phyloP scores from a whole-genome alignment of 2,329 filamentous ascomycete genomes.

The Nigrospora sphaerica region DNA sequence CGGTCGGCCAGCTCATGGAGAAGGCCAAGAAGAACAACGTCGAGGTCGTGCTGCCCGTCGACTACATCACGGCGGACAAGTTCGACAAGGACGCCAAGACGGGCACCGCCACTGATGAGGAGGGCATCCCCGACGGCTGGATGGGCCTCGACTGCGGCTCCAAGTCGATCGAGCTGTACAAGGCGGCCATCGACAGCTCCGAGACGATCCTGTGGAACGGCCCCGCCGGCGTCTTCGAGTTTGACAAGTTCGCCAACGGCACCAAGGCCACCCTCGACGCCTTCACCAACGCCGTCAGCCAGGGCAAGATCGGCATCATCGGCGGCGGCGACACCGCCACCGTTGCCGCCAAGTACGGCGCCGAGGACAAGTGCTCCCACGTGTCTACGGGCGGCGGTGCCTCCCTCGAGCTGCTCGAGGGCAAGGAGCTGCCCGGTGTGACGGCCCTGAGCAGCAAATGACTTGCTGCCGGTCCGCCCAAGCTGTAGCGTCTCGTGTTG shows the following conservation, averaged over 20 bases:
- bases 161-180: constrained; percentile 82
- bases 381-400: constrained; percentile 96
- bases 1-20: constrained; percentile 76
- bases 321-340: constrained; percentile 97
- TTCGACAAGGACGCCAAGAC: constrained; percentile 79
- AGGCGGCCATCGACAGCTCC: constrained; percentile 76
- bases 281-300: constrained; percentile 71
- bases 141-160: constrained; percentile 94
- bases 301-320: constrained; percentile 94
- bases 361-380: constrained; percentile 95
- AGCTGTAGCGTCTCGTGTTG: background rate
- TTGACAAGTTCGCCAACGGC: constrained; percentile 85
- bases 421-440: constrained; percentile 95
- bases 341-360: constrained; percentile 90
- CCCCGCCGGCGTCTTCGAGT: constrained; percentile 93
- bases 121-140: constrained; percentile 94
- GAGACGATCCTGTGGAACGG: constrained; percentile 99
- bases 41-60: constrained; percentile 87
- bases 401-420: constrained; percentile 91
- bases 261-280: constrained; percentile 91
- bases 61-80: constrained; percentile 95
- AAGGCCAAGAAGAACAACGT: constrained; percentile 97
- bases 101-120: constrained; percentile 74
- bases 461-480: constrained; percentile 10
- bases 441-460: constrained; percentile 77